Evolutionary conservation across 371 early-diverging fungal genomes (phyloP).

Genomic region (Apophysomyces ossiformis): DNA sequence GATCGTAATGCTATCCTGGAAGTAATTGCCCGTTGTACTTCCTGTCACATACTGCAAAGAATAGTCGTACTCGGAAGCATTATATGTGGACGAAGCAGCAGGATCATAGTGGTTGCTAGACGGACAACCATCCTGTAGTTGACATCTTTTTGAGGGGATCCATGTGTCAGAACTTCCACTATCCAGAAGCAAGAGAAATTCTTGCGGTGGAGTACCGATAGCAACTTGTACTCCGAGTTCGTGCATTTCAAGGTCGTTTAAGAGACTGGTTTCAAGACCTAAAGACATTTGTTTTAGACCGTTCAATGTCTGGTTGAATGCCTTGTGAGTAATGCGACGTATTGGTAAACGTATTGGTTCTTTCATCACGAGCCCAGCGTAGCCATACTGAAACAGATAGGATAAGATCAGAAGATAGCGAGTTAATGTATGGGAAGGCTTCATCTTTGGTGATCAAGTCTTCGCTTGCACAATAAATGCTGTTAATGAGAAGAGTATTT

Average conservation of each 20-base stretch:
- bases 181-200: constrained; percentile 17
- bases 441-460: too few relatives aligned
- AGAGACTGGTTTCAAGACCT: background rate
- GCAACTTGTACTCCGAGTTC: background rate
- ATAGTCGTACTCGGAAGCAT: background rate
- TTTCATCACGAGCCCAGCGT: background rate
- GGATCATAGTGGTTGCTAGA: background rate
- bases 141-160: constrained; percentile 11
- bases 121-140: constrained; percentile 6
- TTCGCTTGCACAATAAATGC: too few relatives aligned
- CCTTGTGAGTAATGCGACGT: background rate
- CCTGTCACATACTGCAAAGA: constrained; percentile 11
- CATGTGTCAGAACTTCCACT: constrained; percentile 24
- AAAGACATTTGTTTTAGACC: background rate
- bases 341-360: background rate
- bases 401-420: too few relatives aligned
- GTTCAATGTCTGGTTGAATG: background rate
- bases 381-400: background rate
- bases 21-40: constrained; percentile 13
- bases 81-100: constrained; percentile 9
- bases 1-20: constrained; percentile 12
- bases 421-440: too few relatives aligned
- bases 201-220: constrained; percentile 16
- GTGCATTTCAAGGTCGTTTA: background rate
- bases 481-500: too few relatives aligned